These are phyloP conservation scores for Rhodocollybia butyracea DNA, from an alignment of 768 basidiomycete species.

Conservation along the genomic window DNA sequence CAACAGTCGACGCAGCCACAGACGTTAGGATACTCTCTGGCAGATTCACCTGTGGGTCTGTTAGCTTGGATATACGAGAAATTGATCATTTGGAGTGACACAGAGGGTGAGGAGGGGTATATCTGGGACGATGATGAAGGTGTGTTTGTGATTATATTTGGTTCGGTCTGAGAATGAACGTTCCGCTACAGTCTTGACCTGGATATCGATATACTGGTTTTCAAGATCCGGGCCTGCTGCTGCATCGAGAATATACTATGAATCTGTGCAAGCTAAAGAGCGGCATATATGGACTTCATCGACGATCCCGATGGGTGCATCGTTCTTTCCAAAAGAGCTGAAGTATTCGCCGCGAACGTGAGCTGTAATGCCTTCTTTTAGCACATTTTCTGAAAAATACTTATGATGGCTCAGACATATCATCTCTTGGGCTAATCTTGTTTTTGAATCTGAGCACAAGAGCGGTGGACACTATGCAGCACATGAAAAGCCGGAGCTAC, in stretches of 20 bases:
- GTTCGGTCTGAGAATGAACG: neutral
- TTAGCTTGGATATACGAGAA: conserved; percentile 36
- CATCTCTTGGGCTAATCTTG: neutral
- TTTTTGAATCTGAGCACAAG: conserved; percentile 1
- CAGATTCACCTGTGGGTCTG: conserved; percentile 42
- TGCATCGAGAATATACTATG: conserved; percentile 13
- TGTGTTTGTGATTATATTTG: conserved; percentile 1
- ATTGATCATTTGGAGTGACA: conserved; percentile 30
- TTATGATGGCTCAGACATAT: neutral
- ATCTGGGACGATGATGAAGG: conserved; percentile 45
- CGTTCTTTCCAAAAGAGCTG: neutral
- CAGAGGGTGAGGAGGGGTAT: conserved; percentile 20
- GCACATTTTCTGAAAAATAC: neutral
- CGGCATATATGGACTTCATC: neutral
- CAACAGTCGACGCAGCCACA: conserved; percentile 31
- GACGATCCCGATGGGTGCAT: neutral
- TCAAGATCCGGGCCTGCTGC: conserved; percentile 24
- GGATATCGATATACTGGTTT: conserved; percentile 27
- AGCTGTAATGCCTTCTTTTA: neutral
- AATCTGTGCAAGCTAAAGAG: neutral
- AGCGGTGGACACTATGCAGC: conserved; percentile 11
- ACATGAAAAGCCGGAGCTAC: conserved; percentile 2
- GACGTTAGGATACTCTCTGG: conserved; percentile 34
- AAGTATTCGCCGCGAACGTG: neutral
- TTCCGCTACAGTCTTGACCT: conserved; percentile 19